phyloP scores from a whole-genome alignment of 106 monocot genomes.

The Amphibolis antarctica region DNA sequence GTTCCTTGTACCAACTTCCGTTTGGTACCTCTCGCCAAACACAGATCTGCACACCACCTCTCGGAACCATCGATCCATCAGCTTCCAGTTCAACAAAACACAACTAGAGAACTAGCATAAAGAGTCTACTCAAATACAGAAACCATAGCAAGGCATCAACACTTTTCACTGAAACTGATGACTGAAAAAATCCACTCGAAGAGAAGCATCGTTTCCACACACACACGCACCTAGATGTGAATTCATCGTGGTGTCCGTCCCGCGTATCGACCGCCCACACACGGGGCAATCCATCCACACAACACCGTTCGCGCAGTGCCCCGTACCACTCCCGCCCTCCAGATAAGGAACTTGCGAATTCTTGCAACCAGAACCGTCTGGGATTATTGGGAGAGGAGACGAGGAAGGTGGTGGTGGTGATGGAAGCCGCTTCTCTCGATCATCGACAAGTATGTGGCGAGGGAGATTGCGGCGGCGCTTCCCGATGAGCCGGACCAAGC shows the following conservation, averaged over 20 bases:
- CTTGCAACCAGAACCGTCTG: neutral
- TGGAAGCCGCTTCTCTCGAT: neutral
- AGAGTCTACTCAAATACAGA: too few relatives aligned
- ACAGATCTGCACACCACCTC: conserved; percentile 43
- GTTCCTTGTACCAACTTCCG: conserved; percentile 63
- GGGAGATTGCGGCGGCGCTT: conserved; percentile 45
- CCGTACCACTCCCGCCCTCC: neutral
- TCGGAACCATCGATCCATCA: neutral
- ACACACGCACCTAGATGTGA: conserved; percentile 65
- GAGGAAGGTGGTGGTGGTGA: neutral
- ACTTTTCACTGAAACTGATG: neutral
- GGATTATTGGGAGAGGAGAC: neutral
- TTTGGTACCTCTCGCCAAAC: conserved; percentile 61
- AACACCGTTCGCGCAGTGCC: neutral
- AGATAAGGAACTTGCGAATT: neutral
- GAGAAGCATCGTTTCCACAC: neutral
- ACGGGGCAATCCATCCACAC: conserved; percentile 64
- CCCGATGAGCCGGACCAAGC: conserved; percentile 67
- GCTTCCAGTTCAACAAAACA: neutral
- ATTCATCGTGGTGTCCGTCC: conserved; percentile 37
- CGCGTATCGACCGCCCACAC: conserved; percentile 37
- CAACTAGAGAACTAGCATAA: neutral
- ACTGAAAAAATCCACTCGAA: neutral
- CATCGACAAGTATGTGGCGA: conserved; percentile 12
- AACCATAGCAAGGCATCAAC: neutral